phyloP scores from a whole-genome alignment of 2,329 filamentous ascomycete genomes.

The Saccharata proteae region DNA sequence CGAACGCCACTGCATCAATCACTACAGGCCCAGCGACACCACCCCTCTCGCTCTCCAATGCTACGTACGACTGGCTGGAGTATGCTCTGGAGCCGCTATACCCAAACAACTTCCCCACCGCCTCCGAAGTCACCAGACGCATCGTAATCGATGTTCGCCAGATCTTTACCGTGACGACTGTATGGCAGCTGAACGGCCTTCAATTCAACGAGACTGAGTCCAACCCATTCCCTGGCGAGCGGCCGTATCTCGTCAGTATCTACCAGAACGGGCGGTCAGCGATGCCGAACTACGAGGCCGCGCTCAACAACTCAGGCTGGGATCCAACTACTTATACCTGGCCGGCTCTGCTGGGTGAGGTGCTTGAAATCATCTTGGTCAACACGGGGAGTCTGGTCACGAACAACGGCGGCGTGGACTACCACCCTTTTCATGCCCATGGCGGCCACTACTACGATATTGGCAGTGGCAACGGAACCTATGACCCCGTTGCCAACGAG shows the following conservation, averaged over 20 bases:
- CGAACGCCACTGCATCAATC: conserved; percentile 7
- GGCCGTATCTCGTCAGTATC: conserved; percentile 41
- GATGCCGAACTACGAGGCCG: conserved; percentile 41
- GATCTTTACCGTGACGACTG: conserved; percentile 10
- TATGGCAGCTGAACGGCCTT: conserved; percentile 15
- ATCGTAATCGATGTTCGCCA: conserved; percentile 19
- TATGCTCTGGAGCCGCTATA: conserved; percentile 24
- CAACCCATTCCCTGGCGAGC: no score
- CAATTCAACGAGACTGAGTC: conserved; percentile 11
- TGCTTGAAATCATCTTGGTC: conserved; percentile 41
- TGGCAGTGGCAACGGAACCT: conserved; percentile 42
- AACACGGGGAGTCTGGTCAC: conserved; percentile 19
- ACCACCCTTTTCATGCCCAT: conserved; percentile 45
- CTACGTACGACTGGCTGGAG: conserved; percentile 25
- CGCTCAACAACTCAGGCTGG: conserved; percentile 39
- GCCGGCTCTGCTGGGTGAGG: conserved; percentile 44
- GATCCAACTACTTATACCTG: conserved; percentile 40
- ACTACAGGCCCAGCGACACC: conserved; percentile 2
- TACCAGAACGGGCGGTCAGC: conserved; percentile 35
- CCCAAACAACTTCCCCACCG: conserved; percentile 20
- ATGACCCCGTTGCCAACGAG: conserved; percentile 40
- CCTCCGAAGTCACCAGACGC: conserved; percentile 22
- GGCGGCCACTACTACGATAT: conserved; percentile 43
- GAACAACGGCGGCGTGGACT: conserved; percentile 14
- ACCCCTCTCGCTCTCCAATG: conserved; percentile 20